These are phyloP conservation scores for Murraya koenigii DNA, from an alignment of 345 rosid species.

Conservation along the genomic window DNA sequence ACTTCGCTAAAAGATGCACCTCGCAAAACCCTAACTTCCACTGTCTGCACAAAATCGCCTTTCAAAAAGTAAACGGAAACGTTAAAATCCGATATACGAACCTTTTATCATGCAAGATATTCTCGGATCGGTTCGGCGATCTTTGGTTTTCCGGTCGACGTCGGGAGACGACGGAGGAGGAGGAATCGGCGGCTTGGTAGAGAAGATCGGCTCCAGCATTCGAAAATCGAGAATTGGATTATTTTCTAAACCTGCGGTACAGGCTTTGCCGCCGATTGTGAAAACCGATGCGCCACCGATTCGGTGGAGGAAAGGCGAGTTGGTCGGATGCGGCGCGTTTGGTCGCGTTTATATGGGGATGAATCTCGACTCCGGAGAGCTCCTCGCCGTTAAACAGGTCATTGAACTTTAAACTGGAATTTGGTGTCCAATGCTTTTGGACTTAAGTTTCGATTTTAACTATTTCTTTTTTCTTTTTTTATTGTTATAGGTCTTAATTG, in stretches of 20 bases:
- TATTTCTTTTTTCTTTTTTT: not conserved
- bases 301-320: slow-evolving; percentile 83
- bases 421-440: not conserved
- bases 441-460: not conserved
- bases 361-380: slow-evolving; percentile 86
- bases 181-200: slow-evolving; percentile 52
- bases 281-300: slow-evolving; percentile 50
- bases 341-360: slow-evolving; percentile 74
- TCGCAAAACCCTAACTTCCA: slow-evolving; percentile 22
- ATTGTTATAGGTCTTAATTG: slow-evolving; percentile 52
- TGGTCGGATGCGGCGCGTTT: slow-evolving; percentile 67
- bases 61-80: not conserved
- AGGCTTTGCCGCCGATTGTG: slow-evolving; percentile 39
- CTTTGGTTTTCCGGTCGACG: slow-evolving; percentile 61
- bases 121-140: slow-evolving; percentile 86
- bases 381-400: slow-evolving; percentile 71
- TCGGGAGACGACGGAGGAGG: slow-evolving; percentile 40
- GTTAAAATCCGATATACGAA: not conserved
- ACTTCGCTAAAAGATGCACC: slow-evolving; percentile 4
- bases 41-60: not conserved
- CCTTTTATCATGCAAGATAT: slow-evolving; percentile 59
- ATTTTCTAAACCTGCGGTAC: slow-evolving; percentile 44
- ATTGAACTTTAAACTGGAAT: not conserved
- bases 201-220: slow-evolving; percentile 68
- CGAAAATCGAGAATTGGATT: slow-evolving; percentile 68